Percentiles rank a stretch among this genome's conserved stretches.
These are phyloP conservation scores for Ophiostoma montium DNA, from an alignment of 2,329 filamentous ascomycete genomes.

Conservation along the genomic window DNA sequence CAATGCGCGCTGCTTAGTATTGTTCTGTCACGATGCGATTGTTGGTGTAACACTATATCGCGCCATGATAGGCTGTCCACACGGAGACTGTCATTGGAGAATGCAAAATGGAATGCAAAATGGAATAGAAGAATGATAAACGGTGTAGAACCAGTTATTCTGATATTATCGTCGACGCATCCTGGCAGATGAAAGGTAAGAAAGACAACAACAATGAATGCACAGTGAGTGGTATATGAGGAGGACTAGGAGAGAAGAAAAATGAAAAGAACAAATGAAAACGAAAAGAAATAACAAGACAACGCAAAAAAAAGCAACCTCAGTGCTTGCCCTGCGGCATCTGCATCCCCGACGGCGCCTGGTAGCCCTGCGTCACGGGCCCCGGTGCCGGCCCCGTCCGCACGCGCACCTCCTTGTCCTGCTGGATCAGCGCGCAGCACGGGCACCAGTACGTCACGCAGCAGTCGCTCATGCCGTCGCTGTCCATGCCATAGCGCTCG, in stretches of 20 bases:
- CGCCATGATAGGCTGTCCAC: not conserved
- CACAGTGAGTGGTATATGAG: too few species aligned
- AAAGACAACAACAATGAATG: too few species aligned
- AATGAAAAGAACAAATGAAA: too few species aligned
- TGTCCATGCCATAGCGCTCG: conserved; percentile 37
- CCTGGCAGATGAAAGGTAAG: too few species aligned
- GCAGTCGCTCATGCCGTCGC: conserved; percentile 32
- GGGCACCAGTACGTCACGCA: conserved; percentile 38
- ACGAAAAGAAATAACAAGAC: too few species aligned
- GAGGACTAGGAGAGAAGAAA: too few species aligned
- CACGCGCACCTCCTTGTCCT: conserved; percentile 37
- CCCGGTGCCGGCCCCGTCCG: conserved; percentile 14
- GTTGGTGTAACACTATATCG: not conserved
- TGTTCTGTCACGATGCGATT: conserved; percentile 3
- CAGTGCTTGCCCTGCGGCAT: conserved; percentile 13
- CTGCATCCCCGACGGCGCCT: conserved; percentile 19
- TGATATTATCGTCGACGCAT: too few species aligned
- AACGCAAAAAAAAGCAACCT: too few species aligned
- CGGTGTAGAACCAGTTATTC: too few species aligned
- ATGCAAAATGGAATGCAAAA: too few species aligned
- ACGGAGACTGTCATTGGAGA: too few species aligned
- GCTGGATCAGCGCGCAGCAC: conserved; percentile 43
- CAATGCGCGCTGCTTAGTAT: not conserved
- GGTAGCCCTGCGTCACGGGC: conserved; percentile 19
- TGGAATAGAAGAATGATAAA: too few species aligned